Percentiles rank a stretch among this genome's conserved stretches.
phyloP scores from a whole-genome alignment of 768 basidiomycete genomes.

The Grammothele lineata region DNA sequence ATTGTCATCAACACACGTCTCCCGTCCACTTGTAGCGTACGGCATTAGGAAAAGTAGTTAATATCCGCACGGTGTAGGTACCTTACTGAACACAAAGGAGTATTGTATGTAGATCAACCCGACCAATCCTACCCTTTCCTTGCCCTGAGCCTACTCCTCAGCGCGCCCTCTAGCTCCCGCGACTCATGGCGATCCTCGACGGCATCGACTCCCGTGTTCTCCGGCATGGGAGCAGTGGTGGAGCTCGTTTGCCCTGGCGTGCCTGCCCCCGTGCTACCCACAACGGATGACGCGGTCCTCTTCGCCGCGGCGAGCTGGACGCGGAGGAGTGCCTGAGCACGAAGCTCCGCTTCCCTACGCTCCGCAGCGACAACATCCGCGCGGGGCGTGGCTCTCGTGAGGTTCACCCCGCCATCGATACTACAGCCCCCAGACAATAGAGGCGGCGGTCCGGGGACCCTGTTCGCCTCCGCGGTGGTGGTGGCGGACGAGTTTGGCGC shows the following conservation, averaged over 20 bases:
- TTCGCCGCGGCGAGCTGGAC: conserved; percentile 45
- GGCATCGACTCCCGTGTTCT: too few species aligned
- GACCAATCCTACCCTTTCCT: too few species aligned
- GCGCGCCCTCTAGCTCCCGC: conserved; percentile 8
- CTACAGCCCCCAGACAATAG: too few species aligned
- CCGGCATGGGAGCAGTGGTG: too few species aligned
- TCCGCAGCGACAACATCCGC: conserved; percentile 7
- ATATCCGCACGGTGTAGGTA: conserved; percentile 15
- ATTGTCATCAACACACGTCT: conserved; percentile 1
- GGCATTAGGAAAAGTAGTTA: conserved; percentile 15
- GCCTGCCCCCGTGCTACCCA: conserved; percentile 11
- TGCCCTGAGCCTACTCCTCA: conserved; percentile 10
- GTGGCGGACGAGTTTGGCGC: too few species aligned
- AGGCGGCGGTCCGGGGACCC: too few species aligned
- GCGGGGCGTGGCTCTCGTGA: too few species aligned
- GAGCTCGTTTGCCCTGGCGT: too few species aligned
- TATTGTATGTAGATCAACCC: conserved; percentile 5
- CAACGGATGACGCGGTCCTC: conserved; percentile 13
- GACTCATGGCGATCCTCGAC: not conserved
- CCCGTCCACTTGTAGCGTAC: conserved; percentile 15
- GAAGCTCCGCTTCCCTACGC: conserved; percentile 40
- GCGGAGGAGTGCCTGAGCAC: conserved; percentile 44
- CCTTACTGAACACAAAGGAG: conserved; percentile 8
- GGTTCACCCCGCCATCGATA: too few species aligned
- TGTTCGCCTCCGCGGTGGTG: too few species aligned